Conservation (phyloP, 495 filamentous ascomycete species). For the Xylaria scruposa region DNA sequence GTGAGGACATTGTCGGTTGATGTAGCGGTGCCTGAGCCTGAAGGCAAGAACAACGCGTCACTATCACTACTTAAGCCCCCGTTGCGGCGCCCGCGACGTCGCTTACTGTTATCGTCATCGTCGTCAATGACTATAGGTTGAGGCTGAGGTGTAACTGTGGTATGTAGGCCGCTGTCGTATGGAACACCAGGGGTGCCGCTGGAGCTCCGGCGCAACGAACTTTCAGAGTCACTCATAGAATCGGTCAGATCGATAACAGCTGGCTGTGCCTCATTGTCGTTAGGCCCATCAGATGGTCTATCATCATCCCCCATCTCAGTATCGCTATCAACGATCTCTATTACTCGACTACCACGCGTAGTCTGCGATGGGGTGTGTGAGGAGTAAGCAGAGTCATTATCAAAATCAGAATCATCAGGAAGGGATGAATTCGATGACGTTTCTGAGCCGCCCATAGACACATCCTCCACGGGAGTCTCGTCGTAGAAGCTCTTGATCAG, state of each 20-base stretch:
- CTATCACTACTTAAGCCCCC: neutral
- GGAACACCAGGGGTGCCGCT: neutral
- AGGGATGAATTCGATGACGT: constrained; percentile 15
- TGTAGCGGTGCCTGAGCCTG: neutral
- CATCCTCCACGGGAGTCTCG: constrained; percentile 16
- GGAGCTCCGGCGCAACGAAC: neutral
- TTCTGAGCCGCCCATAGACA: constrained; percentile 15
- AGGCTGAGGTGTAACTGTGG: constrained; percentile 11
- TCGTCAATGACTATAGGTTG: constrained; percentile 5
- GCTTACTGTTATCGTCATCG: neutral
- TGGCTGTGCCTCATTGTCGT: neutral
- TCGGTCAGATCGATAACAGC: neutral
- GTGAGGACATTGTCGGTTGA: neutral
- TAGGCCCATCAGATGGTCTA: neutral
- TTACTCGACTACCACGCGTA: constrained; percentile 5
- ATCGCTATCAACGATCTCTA: constrained; percentile 12
- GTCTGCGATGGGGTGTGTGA: neutral
- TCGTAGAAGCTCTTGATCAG: constrained; percentile 38
- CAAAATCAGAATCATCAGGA: constrained; percentile 22
- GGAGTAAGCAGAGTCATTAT: neutral
- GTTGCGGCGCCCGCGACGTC: neutral
- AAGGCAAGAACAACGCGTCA: neutral
- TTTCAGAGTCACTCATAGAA: neutral
- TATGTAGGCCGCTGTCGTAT: neutral
- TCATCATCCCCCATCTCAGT: constrained; percentile 4